Evolutionary conservation across 1,284 basidiomycete genomes (phyloP).

Genomic region (Leucoagaricus sp.): DNA sequence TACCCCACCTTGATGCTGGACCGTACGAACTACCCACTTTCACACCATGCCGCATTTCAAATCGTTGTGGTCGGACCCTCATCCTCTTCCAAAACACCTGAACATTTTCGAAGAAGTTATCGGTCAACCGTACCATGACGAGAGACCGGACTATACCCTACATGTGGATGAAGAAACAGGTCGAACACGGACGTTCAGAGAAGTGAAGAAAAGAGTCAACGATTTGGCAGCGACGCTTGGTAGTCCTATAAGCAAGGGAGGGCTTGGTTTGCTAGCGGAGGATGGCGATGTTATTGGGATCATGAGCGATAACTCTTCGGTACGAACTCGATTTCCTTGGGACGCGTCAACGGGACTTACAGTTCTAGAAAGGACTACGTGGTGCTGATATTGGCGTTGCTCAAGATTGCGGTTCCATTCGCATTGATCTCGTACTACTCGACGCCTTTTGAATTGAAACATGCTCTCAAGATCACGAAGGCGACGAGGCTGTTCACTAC

Average conservation of each 20-base stretch:
- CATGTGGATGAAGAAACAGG: constrained; percentile 60
- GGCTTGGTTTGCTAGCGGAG: constrained; percentile 50
- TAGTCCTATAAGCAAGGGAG: constrained; percentile 45
- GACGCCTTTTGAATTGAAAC: constrained; percentile 65
- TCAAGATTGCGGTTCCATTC: constrained; percentile 61
- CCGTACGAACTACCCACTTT: neutral
- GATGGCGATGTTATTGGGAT: constrained; percentile 64
- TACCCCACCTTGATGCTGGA: neutral
- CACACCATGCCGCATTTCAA: constrained; percentile 36
- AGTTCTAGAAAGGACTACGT: constrained; percentile 54
- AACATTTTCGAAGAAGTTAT: constrained; percentile 63
- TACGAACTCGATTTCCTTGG: constrained; percentile 23
- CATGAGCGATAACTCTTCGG: constrained; percentile 67
- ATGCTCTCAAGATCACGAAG: constrained; percentile 52
- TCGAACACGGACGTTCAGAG: constrained; percentile 42
- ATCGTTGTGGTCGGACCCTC: constrained; percentile 41
- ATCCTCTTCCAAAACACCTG: constrained; percentile 36
- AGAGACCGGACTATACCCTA: constrained; percentile 53
- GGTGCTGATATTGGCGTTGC: constrained; percentile 53
- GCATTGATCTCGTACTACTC: constrained; percentile 63
- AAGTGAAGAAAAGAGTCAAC: constrained; percentile 52
- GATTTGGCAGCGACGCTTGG: constrained; percentile 61
- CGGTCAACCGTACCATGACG: constrained; percentile 47
- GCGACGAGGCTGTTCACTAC: constrained; percentile 64
- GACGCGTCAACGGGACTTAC: neutral